A percentile compares a stretch with the other conserved stretches of the same genome.
Evolutionary conservation across 371 early-diverging fungal genomes (phyloP).

Genomic region (Rhizopus microsporus): DNA sequence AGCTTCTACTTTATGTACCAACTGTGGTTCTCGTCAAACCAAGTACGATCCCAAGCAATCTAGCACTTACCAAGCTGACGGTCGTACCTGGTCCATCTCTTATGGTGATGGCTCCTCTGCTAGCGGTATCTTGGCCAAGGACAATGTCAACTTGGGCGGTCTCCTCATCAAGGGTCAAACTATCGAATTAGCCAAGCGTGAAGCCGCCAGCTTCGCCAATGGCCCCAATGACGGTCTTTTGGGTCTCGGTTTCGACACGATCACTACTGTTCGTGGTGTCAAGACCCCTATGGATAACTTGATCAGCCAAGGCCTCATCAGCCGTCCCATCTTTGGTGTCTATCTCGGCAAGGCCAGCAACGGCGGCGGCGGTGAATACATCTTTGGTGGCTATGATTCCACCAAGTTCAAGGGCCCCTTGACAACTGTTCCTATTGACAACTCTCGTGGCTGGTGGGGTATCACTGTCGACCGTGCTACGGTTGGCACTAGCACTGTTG

Average conservation of each 20-base stretch:
- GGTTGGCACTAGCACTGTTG: not conserved
- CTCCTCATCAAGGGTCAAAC: slow-evolving; percentile 22
- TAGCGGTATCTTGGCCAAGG: slow-evolving; percentile 28
- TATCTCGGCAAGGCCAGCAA: slow-evolving; percentile 29
- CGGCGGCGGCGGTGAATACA: slow-evolving; percentile 42
- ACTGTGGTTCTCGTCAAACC: slow-evolving; percentile 34
- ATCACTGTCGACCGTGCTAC: slow-evolving; percentile 38
- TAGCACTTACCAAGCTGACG: slow-evolving; percentile 42
- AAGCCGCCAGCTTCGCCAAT: slow-evolving; percentile 7
- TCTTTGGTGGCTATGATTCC: slow-evolving; percentile 51
- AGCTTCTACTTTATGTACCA: slow-evolving; percentile 36
- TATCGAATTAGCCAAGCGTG: slow-evolving; percentile 22
- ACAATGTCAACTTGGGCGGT: slow-evolving; percentile 27
- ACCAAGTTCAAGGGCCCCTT: slow-evolving; percentile 46
- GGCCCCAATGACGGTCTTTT: slow-evolving; percentile 25
- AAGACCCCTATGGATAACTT: slow-evolving; percentile 41
- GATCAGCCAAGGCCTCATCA: slow-evolving; percentile 38
- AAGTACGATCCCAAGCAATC: slow-evolving; percentile 42
- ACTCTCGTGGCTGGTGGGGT: slow-evolving; percentile 46
- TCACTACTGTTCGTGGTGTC: slow-evolving; percentile 34
- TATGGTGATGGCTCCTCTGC: slow-evolving; percentile 53
- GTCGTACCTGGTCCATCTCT: slow-evolving; percentile 42
- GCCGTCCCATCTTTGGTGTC: slow-evolving; percentile 33
- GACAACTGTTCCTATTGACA: slow-evolving; percentile 46
- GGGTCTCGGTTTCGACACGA: slow-evolving; percentile 47